Evolutionary conservation across 2,329 filamentous ascomycete genomes (phyloP).

Genomic region (Cladosporium sp.): DNA sequence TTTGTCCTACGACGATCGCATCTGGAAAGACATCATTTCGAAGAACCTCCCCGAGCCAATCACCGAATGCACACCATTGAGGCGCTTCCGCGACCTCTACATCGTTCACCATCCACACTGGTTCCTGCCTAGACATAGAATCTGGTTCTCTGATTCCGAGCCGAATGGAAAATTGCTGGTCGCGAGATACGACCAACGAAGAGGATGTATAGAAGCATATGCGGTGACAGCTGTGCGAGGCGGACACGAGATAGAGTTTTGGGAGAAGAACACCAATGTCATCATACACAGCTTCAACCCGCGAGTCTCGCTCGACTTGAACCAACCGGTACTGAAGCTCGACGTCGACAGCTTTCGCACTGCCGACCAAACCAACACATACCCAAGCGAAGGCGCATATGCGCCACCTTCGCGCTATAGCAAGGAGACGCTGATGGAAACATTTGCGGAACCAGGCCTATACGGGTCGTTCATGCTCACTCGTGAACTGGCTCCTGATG

Average conservation of each 20-base stretch:
- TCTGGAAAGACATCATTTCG: conserved; percentile 74
- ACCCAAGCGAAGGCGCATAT: conserved; percentile 26
- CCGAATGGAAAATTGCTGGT: conserved; percentile 75
- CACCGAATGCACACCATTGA: conserved; percentile 57
- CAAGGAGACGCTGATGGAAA: conserved; percentile 57
- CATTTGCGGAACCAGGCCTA: conserved; percentile 47
- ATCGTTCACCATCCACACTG: conserved; percentile 75
- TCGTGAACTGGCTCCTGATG: conserved; percentile 50
- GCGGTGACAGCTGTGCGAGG: conserved; percentile 68
- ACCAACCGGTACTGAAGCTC: conserved; percentile 64
- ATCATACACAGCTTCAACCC: conserved; percentile 75
- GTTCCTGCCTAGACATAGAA: conserved; percentile 77
- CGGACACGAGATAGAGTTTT: conserved; percentile 59
- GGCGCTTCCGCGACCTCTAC: conserved; percentile 71
- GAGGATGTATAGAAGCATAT: conserved; percentile 79
- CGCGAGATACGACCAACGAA: conserved; percentile 71
- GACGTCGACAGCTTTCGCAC: conserved; percentile 35
- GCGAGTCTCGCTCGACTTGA: conserved; percentile 68
- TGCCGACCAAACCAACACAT: conserved; percentile 27
- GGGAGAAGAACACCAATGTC: conserved; percentile 66
- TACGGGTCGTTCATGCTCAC: conserved; percentile 71
- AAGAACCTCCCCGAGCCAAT: conserved; percentile 64
- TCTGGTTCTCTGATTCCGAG: conserved; percentile 81
- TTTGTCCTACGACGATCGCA: conserved; percentile 65
- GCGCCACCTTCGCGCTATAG: conserved; percentile 37